Conservation (phyloP, 176 grass and related monocot species). For the Themeda triandra region DNA sequence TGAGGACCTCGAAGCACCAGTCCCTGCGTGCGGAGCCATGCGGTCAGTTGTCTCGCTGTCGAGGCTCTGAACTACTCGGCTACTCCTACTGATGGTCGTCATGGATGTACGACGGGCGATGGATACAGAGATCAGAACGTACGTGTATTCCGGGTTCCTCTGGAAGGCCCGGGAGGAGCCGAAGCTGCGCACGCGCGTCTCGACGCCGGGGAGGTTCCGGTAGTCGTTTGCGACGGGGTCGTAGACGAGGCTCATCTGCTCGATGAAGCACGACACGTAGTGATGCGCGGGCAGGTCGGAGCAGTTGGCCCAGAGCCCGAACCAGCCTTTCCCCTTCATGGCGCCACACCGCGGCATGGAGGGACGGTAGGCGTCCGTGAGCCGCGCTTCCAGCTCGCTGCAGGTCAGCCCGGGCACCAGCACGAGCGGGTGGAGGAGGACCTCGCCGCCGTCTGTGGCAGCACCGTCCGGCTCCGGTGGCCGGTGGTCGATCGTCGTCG, state of each 20-base stretch:
- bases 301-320: neutral
- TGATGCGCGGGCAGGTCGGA: neutral
- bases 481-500: no score
- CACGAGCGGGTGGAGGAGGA: neutral
- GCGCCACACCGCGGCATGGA: neutral
- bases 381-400: constrained; percentile 14
- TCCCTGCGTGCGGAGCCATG: no score
- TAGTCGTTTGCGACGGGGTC: neutral
- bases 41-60: no score
- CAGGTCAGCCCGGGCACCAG: neutral
- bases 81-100: no score
- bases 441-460: no score
- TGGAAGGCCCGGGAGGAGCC: neutral
- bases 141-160: neutral
- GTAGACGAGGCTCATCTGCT: neutral
- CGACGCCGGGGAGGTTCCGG: neutral
- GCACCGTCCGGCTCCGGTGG: no score
- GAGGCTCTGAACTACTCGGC: no score
- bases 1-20: no score
- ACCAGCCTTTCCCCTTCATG: constrained; percentile 10
- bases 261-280: constrained; percentile 4
- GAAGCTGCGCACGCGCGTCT: neutral
- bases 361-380: neutral
- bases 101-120: no score
- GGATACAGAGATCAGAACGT: no score